A percentile compares a stretch with the other conserved stretches of the same genome.
Evolutionary conservation across 805 yeast species (phyloP).

Genomic region (Schizosaccharomyces japonicus): DNA sequence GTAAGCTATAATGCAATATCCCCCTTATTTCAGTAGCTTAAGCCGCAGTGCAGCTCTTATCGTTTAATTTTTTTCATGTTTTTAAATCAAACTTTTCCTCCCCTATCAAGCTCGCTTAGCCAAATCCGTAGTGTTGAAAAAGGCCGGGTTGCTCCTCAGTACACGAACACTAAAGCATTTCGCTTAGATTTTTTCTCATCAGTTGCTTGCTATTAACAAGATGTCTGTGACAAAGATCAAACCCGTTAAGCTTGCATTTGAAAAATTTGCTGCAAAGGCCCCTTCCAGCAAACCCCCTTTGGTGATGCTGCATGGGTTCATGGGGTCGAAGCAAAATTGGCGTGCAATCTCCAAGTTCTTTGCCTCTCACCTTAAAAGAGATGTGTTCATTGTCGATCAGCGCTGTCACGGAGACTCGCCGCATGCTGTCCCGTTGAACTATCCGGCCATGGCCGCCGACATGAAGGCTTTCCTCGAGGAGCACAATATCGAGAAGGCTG

Average conservation of each 20-base stretch:
- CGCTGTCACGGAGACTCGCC: conserved; percentile 91
- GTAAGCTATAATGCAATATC: conserved; percentile 5
- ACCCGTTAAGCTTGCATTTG: neutral
- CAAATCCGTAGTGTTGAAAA: too few species aligned
- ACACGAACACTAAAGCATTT: too few species aligned
- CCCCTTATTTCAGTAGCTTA: too few species aligned
- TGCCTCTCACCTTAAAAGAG: neutral
- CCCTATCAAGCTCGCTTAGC: too few species aligned
- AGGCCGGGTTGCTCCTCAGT: too few species aligned
- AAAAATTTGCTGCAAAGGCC: neutral
- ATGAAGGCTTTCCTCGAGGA: conserved; percentile 46
- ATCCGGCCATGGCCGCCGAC: conserved; percentile 63
- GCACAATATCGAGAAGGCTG: conserved; percentile 17
- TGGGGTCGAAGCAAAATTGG: conserved; percentile 5
- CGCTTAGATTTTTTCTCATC: too few species aligned
- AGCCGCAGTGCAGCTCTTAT: too few species aligned
- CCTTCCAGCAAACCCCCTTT: neutral
- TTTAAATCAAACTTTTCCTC: too few species aligned
- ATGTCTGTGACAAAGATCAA: too few species aligned
- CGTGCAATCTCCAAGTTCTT: neutral
- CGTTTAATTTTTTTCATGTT: too few species aligned
- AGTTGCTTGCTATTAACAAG: too few species aligned
- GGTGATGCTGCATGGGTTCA: conserved; percentile 1
- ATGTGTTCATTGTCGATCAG: conserved; percentile 24
- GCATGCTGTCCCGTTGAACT: conserved; percentile 44